Percentiles rank a stretch among this genome's conserved stretches.
Conservation (phyloP, 140 eudicot species). For the Flaveria floridana region DNA sequence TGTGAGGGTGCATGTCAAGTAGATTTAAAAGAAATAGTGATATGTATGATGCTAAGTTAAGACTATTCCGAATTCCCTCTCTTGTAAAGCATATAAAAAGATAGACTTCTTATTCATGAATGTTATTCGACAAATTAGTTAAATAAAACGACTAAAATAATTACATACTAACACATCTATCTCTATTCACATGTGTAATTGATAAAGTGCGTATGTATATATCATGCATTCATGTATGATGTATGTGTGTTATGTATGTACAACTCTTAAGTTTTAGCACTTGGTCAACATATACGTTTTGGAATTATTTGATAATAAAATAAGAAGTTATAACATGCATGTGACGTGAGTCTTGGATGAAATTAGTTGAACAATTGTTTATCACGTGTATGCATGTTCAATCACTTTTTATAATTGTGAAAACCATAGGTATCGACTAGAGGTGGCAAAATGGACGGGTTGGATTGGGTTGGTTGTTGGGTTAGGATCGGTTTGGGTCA, state of each 20-base stretch:
- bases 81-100: background rate
- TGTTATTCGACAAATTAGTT: background rate
- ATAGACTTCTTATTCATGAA: background rate
- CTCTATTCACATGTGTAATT: background rate
- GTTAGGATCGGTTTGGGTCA: too few species aligned
- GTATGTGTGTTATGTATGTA: too few species aligned
- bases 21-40: too few species aligned
- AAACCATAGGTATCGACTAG: slow-evolving; percentile 12
- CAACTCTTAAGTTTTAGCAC: too few species aligned
- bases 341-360: background rate
- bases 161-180: background rate
- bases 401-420: slow-evolving; percentile 22
- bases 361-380: background rate
- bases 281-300: too few species aligned
- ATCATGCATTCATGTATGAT: too few species aligned
- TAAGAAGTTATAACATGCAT: too few species aligned
- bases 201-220: too few species aligned
- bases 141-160: background rate
- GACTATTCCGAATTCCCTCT: background rate
- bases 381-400: background rate
- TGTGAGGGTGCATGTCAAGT: too few species aligned
- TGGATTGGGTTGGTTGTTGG: too few species aligned
- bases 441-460: too few species aligned
- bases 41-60: background rate
- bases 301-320: too few species aligned